These are phyloP conservation scores for Tylopilus intermedius DNA, from an alignment of 768 basidiomycete genomes.

Conservation along the genomic window DNA sequence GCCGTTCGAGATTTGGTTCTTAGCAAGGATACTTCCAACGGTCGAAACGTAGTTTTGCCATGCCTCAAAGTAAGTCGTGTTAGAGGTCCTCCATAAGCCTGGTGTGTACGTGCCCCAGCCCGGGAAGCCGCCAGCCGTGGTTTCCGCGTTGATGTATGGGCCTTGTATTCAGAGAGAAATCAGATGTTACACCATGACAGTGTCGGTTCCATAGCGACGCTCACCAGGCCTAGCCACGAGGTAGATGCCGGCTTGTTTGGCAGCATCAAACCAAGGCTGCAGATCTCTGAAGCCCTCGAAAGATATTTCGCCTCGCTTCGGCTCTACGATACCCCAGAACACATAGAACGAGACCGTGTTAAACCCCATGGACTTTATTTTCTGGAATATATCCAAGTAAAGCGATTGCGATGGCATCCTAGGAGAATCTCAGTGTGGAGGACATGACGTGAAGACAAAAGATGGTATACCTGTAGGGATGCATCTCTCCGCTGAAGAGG, in stretches of 20 bases:
- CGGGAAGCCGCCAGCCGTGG: constrained; percentile 43
- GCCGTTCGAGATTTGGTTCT: constrained; percentile 55
- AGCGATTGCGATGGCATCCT: constrained; percentile 35
- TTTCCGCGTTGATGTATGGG: constrained; percentile 28
- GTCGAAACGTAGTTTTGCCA: constrained; percentile 54
- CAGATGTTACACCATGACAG: neutral
- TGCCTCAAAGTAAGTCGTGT: constrained; percentile 42
- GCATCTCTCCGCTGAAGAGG: constrained; percentile 58
- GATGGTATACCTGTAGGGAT: constrained; percentile 44
- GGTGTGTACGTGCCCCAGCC: constrained; percentile 56
- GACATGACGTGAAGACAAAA: neutral
- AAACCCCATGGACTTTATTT: constrained; percentile 44
- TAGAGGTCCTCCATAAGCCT: constrained; percentile 45
- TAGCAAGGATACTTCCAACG: constrained; percentile 45
- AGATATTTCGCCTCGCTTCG: constrained; percentile 46
- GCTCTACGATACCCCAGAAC: constrained; percentile 46
- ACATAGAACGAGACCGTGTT: constrained; percentile 50
- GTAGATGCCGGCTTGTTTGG: constrained; percentile 26
- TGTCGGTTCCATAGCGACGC: neutral
- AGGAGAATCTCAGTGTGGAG: neutral
- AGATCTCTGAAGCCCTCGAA: constrained; percentile 44
- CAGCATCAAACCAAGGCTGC: constrained; percentile 28
- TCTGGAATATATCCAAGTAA: constrained; percentile 52
- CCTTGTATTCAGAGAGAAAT: constrained; percentile 9
- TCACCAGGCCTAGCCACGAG: constrained; percentile 26